phyloP scores from a whole-genome alignment of 306 rosid genomes.

The Chamaecrista fasciculata region DNA sequence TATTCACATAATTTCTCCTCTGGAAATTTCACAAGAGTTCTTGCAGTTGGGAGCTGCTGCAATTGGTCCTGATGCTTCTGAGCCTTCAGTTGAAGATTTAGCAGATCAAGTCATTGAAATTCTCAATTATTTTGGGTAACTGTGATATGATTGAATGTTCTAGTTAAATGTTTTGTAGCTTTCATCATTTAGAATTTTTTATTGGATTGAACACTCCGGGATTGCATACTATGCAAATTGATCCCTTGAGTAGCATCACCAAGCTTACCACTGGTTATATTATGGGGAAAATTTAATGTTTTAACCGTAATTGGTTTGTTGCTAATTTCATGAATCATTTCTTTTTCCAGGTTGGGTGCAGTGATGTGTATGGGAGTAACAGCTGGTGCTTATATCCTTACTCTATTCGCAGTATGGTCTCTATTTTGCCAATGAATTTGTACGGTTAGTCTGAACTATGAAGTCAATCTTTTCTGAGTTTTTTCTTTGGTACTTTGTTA shows the following conservation, averaged over 20 bases:
- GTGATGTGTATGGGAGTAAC: constrained; percentile 99
- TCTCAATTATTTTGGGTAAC: constrained; percentile 83
- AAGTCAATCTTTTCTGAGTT: background rate
- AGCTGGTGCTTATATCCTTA: constrained; percentile 91
- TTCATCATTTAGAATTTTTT: background rate
- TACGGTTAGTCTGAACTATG: constrained; percentile 2
- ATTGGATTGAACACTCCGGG: background rate
- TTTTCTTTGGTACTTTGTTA: constrained; percentile 25
- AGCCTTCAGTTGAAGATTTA: constrained; percentile 75
- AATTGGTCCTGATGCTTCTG: constrained; percentile 59
- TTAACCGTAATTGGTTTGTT: constrained; percentile 5
- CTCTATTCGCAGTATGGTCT: constrained; percentile 86
- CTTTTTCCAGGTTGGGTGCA: constrained; percentile 77
- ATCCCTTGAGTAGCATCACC: constrained; percentile 17
- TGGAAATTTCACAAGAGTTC: constrained; percentile 78
- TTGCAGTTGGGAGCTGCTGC: constrained; percentile 97
- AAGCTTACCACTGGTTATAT: background rate
- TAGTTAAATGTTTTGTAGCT: background rate
- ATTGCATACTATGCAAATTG: background rate
- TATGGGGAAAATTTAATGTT: constrained; percentile 20
- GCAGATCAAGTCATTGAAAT: constrained; percentile 91
- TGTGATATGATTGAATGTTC: background rate
- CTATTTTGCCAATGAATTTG: constrained; percentile 20
- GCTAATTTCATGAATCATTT: constrained; percentile 29
- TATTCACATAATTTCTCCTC: constrained; percentile 59